Conservation (phyloP, 2,329 filamentous ascomycete genomes). For the Escovopsis weberi region DNA sequence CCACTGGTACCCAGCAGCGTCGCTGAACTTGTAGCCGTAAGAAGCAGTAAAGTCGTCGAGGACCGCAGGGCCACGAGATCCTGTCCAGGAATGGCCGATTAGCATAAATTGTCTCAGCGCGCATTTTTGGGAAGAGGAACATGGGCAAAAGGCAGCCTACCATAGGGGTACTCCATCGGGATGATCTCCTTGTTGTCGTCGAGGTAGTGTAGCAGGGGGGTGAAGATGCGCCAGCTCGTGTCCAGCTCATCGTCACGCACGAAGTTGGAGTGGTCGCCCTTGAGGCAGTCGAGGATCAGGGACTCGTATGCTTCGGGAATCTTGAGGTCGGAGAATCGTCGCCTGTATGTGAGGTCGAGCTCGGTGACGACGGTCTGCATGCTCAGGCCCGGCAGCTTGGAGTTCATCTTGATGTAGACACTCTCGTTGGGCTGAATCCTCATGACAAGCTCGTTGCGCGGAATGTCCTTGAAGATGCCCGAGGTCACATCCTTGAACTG, state of each 20-base stretch:
- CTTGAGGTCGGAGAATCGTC: constrained; percentile 97
- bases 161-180: constrained; percentile 98
- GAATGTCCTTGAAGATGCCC: constrained; percentile 99
- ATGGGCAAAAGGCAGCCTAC: constrained; percentile 36
- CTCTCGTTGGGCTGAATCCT: constrained; percentile 98
- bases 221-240: constrained; percentile 97
- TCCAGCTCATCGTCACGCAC: constrained; percentile 94
- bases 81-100: constrained; percentile 29
- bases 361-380: constrained; percentile 99
- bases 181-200: constrained; percentile 99
- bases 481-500: constrained; percentile 99
- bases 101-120: constrained; percentile 8
- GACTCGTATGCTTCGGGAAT: constrained; percentile 99
- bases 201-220: constrained; percentile 90
- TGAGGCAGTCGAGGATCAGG: constrained; percentile 89
- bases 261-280: constrained; percentile 99
- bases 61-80: constrained; percentile 89
- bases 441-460: constrained; percentile 97
- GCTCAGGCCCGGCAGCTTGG: constrained; percentile 91
- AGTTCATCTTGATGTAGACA: constrained; percentile 99
- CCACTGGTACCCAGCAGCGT: constrained; percentile 93
- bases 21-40: constrained; percentile 98
- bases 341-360: constrained; percentile 92
- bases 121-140: too few species aligned
- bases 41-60: constrained; percentile 96